Conservation (phyloP, 2,329 filamentous ascomycete genomes). For the Trichoderma atrobrunneum region DNA sequence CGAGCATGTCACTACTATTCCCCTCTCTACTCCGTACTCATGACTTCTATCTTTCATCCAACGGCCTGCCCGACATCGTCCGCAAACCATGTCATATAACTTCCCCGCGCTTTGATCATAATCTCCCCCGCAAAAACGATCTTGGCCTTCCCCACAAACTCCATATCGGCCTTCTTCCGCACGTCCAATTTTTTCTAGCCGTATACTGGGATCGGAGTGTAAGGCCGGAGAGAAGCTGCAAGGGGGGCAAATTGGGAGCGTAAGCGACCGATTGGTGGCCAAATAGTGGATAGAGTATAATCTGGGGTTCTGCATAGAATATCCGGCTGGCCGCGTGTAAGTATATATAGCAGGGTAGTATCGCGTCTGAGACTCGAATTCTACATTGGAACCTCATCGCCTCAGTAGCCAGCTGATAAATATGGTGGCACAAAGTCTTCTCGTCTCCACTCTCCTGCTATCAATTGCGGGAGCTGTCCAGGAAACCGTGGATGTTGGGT, state of each 20-base stretch:
- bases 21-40: neutral
- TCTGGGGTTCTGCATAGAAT: neutral
- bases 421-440: neutral
- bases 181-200: neutral
- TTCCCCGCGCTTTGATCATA: neutral
- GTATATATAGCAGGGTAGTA: neutral
- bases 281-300: neutral
- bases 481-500: constrained; percentile 58
- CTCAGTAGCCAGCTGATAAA: neutral
- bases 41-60: neutral
- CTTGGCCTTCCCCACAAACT: neutral
- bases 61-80: neutral
- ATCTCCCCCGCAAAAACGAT: neutral
- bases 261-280: neutral
- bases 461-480: constrained; percentile 23
- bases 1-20: neutral
- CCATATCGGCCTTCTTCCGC: neutral
- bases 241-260: neutral
- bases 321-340: neutral
- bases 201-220: neutral
- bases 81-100: neutral
- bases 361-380: neutral
- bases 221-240: constrained; percentile 28
- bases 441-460: constrained; percentile 1
- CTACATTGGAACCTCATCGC: neutral